Evolutionary conservation across 2,329 filamentous ascomycete species (phyloP), one percentile per base, ranked within the genome.

Genomic region (Ophiostoma montium): DNA sequence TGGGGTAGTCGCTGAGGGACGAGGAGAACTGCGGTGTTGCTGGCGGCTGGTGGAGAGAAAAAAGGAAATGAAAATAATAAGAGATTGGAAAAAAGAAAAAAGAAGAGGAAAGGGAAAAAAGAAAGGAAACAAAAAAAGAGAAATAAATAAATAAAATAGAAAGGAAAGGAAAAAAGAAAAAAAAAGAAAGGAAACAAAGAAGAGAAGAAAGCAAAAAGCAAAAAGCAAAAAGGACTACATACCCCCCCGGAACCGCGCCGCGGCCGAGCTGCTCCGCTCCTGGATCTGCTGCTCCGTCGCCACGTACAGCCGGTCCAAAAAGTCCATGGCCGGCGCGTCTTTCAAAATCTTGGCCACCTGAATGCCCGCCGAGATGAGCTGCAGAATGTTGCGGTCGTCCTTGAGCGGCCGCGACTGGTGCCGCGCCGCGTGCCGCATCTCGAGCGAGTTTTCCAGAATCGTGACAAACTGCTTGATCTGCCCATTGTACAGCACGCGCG

Each of bases 381-480:
- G 86, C 52, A 94, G 72, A 54, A 94, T 86, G 63, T 92, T 90
- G 57, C 86, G 76, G 66, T 94, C 86, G 68, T 94, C 86, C 69
- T 90, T 92, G 55, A 89, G 73, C 18, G 85, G 84, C 53, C 86
- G 77, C 55, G 80, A 84, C 65, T 89, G 84, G 66, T 89, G 83
- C 65, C 87, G 88, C 45, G 85, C 83, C 52, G 84, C 84, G 63
- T 90, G 85, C 54, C 86, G 75, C 84, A 89, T 89, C 68, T 90
- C 86, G 59, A 94, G 70, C 44, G 84, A 89, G 65, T 92, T 94
- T 62, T 94, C 86, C 58, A 94, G 68, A 30, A 92, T 84, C 38
- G 86, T 92, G 56, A 92, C 84, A 64, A 94, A 80, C 65, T 92
- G 86, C 67, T 90, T 92, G 67, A 94, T 94, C 67, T 94, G 86